Percentiles rank a stretch among this genome's conserved stretches.
Conservation (phyloP, 306 rosid species). For the Cicer pinnatifidum region DNA sequence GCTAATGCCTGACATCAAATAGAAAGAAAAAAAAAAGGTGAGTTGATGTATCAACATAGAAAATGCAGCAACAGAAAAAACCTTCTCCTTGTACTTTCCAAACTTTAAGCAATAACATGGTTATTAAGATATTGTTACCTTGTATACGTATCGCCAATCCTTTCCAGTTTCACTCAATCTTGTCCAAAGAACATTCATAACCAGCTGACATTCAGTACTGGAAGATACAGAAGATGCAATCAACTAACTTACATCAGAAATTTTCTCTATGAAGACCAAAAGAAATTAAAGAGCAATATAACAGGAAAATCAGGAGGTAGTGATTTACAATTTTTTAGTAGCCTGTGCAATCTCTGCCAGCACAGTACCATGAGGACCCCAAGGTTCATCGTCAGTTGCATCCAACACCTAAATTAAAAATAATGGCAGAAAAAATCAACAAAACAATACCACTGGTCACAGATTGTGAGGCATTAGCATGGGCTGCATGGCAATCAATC, state of each 20-base stretch:
- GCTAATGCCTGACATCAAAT: conserved; percentile 81
- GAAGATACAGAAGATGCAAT: conserved; percentile 49
- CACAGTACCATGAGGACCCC: conserved; percentile 99
- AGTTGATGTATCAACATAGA: conserved; percentile 31
- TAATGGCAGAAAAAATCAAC: conserved; percentile 16
- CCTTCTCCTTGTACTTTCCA: not conserved
- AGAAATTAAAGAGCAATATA: conserved; percentile 3
- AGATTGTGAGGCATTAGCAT: not conserved
- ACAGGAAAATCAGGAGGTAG: conserved; percentile 15
- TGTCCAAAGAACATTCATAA: conserved; percentile 97
- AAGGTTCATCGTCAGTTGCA: conserved; percentile 97
- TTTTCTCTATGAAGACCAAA: conserved; percentile 23
- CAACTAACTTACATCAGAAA: conserved; percentile 37
- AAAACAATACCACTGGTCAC: conserved; percentile 3
- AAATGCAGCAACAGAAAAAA: conserved; percentile 12
- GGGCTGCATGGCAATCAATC: not conserved
- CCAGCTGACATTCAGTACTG: conserved; percentile 98
- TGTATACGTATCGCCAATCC: conserved; percentile 96
- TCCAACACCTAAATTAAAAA: conserved; percentile 75
- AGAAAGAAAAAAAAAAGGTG: conserved; percentile 37
- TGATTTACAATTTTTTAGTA: conserved; percentile 83
- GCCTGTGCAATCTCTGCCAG: conserved; percentile 93
- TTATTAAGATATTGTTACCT: conserved; percentile 60
- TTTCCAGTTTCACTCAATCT: conserved; percentile 92
- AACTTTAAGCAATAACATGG: conserved; percentile 15